A percentile compares a stretch with the other conserved stretches of the same genome.
Conservation (phyloP, 2,329 filamentous ascomycete species). For the Xylaria digitata region DNA sequence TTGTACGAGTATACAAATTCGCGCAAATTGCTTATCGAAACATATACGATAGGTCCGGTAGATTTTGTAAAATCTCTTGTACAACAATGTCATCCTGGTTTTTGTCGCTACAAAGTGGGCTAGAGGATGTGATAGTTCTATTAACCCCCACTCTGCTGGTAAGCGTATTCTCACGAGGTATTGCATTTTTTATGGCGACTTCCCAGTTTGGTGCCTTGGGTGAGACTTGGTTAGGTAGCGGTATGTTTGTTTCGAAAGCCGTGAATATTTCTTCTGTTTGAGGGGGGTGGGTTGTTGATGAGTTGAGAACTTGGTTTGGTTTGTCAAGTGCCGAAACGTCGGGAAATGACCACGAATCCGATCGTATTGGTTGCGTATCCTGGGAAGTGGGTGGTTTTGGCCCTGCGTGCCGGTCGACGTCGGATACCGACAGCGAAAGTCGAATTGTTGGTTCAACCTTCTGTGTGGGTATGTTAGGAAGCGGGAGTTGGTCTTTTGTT, state of each 20-base stretch:
- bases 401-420: background rate
- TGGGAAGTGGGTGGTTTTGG: background rate
- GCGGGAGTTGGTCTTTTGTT: slow-evolving; percentile 8
- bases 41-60: slow-evolving; percentile 62
- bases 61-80: slow-evolving; percentile 51
- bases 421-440: slow-evolving; percentile 1
- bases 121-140: slow-evolving; percentile 31
- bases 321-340: slow-evolving; percentile 44
- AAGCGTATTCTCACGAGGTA: background rate
- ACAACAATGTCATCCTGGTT: slow-evolving; percentile 51
- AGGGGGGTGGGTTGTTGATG: slow-evolving; percentile 24
- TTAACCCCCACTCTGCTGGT: slow-evolving; percentile 2
- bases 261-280: slow-evolving; percentile 35
- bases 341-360: slow-evolving; percentile 15
- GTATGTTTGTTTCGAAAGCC: slow-evolving; percentile 33
- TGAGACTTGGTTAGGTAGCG: slow-evolving; percentile 14
- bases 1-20: slow-evolving; percentile 3
- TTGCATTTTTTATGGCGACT: background rate
- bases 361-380: background rate
- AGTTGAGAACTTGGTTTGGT: slow-evolving; percentile 28
- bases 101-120: slow-evolving; percentile 30
- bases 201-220: background rate
- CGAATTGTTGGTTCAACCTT: slow-evolving; percentile 4
- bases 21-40: slow-evolving; percentile 48
- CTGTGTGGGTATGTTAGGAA: background rate